These are phyloP conservation scores for Clitopilus hobsonii DNA, from an alignment of 768 basidiomycete species.

Conservation along the genomic window DNA sequence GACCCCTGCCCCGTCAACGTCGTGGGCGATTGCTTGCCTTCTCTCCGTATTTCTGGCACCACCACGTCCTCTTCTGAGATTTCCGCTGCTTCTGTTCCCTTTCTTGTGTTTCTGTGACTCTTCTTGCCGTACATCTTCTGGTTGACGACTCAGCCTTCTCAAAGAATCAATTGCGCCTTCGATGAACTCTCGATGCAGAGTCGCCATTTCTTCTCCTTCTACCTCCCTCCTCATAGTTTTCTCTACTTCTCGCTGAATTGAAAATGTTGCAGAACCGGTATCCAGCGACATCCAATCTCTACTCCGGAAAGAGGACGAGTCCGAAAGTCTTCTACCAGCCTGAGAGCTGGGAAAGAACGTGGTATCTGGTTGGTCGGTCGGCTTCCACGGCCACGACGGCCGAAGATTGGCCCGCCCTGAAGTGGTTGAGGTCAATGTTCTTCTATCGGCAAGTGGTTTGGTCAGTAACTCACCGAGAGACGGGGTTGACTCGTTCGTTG, in stretches of 20 bases:
- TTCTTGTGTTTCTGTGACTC: not conserved
- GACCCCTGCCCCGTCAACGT: conserved; percentile 1
- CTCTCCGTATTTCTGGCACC: conserved; percentile 3
- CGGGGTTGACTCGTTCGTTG: too few species aligned
- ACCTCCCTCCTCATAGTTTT: conserved; percentile 2
- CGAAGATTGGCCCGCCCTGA: too few species aligned
- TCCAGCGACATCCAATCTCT: too few species aligned
- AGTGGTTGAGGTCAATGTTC: too few species aligned
- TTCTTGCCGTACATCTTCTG: conserved; percentile 11
- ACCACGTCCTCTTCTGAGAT: conserved; percentile 1
- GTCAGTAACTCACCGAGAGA: too few species aligned
- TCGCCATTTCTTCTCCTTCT: conserved; percentile 12
- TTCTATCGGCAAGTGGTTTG: too few species aligned
- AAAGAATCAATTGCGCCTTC: conserved; percentile 71
- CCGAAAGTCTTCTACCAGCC: too few species aligned
- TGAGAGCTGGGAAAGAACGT: too few species aligned
- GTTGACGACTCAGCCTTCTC: conserved; percentile 48
- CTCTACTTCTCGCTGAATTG: conserved; percentile 3
- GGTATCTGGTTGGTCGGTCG: too few species aligned
- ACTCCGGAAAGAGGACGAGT: too few species aligned
- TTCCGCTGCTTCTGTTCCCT: not conserved
- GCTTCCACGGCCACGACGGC: too few species aligned
- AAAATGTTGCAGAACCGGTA: too few species aligned
- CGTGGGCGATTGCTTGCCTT: conserved; percentile 5
- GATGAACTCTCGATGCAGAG: conserved; percentile 63